phyloP scores from a whole-genome alignment of 106 monocot genomes.

The Cymbidium sinense region DNA sequence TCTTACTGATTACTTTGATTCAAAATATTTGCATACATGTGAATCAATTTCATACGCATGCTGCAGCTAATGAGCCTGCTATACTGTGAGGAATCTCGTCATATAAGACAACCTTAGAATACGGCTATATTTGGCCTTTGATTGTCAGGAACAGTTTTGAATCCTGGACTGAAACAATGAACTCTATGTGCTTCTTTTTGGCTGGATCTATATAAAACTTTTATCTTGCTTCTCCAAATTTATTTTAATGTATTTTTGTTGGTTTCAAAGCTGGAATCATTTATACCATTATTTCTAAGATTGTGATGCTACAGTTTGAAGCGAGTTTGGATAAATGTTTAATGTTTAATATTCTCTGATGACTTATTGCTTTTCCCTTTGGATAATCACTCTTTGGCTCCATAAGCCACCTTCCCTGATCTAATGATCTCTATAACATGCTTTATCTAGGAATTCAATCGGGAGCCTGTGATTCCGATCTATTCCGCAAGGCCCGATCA shows the following conservation, averaged over 20 bases:
- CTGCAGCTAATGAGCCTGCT: too few species aligned
- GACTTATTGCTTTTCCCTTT: too few species aligned
- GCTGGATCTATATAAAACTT: not conserved
- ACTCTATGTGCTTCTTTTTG: not conserved
- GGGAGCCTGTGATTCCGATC: slow-evolving; percentile 63
- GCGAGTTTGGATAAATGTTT: too few species aligned
- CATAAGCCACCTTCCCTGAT: not conserved
- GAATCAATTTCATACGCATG: not conserved
- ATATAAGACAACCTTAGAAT: not conserved
- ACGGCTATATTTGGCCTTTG: not conserved
- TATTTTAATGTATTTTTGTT: not conserved
- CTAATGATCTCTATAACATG: not conserved
- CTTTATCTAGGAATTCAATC: slow-evolving; percentile 50
- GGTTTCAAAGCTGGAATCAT: not conserved
- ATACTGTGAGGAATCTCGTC: not conserved
- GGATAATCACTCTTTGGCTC: not conserved
- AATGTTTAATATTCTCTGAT: too few species aligned
- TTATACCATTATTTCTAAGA: too few species aligned
- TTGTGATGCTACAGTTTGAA: too few species aligned
- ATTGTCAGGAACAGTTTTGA: not conserved
- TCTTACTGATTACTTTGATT: not conserved
- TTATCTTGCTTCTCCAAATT: not conserved
- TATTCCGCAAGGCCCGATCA: slow-evolving; percentile 73
- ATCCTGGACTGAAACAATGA: not conserved
- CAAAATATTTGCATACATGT: not conserved